Conservation (phyloP, 2,329 filamentous ascomycete genomes). For the Leptodontidium sp. region DNA sequence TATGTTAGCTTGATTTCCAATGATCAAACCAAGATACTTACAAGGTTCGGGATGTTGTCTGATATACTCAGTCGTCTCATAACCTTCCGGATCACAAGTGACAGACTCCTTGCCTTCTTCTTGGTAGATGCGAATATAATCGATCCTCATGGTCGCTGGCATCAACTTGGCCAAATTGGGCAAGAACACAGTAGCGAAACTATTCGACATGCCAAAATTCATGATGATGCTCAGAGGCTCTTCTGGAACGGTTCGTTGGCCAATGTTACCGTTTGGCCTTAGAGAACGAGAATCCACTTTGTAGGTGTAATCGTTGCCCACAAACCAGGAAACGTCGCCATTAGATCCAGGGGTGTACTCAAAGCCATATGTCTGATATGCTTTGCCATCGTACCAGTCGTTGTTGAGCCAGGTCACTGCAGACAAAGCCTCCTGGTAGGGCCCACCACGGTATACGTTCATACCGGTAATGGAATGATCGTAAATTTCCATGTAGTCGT, state of each 20-base stretch:
- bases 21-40: constrained; percentile 49
- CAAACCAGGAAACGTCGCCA: constrained; percentile 73
- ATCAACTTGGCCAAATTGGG: constrained; percentile 61
- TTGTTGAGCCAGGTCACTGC: constrained; percentile 68
- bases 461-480: constrained; percentile 63
- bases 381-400: constrained; percentile 70
- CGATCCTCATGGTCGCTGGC: constrained; percentile 71
- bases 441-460: constrained; percentile 68
- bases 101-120: constrained; percentile 63
- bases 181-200: constrained; percentile 69
- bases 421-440: constrained; percentile 70
- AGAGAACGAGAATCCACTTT: constrained; percentile 66
- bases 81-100: constrained; percentile 74
- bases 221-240: constrained; percentile 73
- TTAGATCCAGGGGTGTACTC: constrained; percentile 67
- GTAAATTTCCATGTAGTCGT: constrained; percentile 71
- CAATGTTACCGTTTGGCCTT: constrained; percentile 74
- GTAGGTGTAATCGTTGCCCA: constrained; percentile 71
- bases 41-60: constrained; percentile 62
- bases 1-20: constrained; percentile 28
- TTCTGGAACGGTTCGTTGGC: constrained; percentile 68
- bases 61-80: constrained; percentile 74
- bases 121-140: constrained; percentile 77
- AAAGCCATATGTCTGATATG: constrained; percentile 69
- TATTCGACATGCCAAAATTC: constrained; percentile 75